Evolutionary conservation across 2,329 filamentous ascomycete genomes (phyloP), one percentile per base, ranked within the genome.

Genomic region (Botrytis porri): DNA sequence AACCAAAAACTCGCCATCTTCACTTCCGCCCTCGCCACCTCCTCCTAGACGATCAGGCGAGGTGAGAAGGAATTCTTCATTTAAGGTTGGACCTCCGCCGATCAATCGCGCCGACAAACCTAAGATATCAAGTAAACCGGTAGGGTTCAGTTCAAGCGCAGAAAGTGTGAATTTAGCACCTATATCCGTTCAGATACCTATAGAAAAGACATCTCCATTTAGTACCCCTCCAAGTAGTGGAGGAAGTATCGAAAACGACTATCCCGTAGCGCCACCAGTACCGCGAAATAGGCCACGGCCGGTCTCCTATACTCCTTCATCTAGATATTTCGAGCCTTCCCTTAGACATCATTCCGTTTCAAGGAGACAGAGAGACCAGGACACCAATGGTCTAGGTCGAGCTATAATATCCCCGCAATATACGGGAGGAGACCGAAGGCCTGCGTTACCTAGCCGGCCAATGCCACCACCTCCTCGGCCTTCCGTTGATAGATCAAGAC

Each of bases 61-160:
- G 78, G 77, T 88, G 4, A 85, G 84, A 73, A 83, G 88, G 72
- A 85, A 88, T 37, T 43, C 76, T 22, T 73, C 77, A 20, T 73
- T 75, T 77, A 75, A 85, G 80, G 74, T 81, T 70, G 82, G 83
- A 39, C 93, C 93, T 16, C 93, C 94, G 7, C 92, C 92, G 0
- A 87, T 95, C 54, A 96, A 97, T 80, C 89, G 95, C 71, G 89
- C 90, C 43, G 93, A 93, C 59, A 97, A 97, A 81, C 91, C 92
- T 6, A 90, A 89, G 78, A 87, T 92, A 71, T 86, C 76, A 48
- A 80, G 75, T 72, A 81, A 80, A 64, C 79, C 79, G 29, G 67
- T 76, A 61, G 74, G 75, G 57, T 69, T 80, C 48, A 79, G 78
- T 9, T 77, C 79, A 12, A 81, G 78, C 61, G 75, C 80, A 37